phyloP scores from a whole-genome alignment of 805 yeast species.

The Nakazawaea siamensis region DNA sequence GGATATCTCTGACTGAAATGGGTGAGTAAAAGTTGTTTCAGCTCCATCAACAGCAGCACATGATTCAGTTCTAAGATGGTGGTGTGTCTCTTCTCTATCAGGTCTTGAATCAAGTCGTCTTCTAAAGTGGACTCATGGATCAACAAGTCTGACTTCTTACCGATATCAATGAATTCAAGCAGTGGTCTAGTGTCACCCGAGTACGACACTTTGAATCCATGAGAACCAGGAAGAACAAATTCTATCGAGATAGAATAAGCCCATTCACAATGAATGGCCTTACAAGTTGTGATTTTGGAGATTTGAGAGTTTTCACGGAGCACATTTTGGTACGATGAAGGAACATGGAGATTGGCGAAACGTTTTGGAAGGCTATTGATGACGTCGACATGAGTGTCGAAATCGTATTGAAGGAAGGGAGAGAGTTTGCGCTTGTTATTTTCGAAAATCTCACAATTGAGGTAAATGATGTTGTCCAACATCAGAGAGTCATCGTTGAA shows the following conservation, averaged over 20 bases:
- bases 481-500: conserved; percentile 33
- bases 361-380: conserved; percentile 14
- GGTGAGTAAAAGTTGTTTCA: conserved; percentile 64
- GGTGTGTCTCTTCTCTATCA: conserved; percentile 73
- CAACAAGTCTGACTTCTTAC: conserved; percentile 58
- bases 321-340: neutral
- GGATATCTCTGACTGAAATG: conserved; percentile 92
- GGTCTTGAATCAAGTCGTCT: conserved; percentile 69
- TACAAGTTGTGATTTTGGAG: conserved; percentile 43
- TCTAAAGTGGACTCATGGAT: conserved; percentile 94
- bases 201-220: conserved; percentile 63
- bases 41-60: conserved; percentile 64
- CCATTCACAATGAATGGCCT: conserved; percentile 80
- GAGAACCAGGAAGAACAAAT: conserved; percentile 10
- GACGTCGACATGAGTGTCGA: conserved; percentile 17
- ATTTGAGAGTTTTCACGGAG: conserved; percentile 29
- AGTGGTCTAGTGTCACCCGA: conserved; percentile 96
- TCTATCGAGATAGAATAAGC: conserved; percentile 62
- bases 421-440: neutral
- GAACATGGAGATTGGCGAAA: neutral
- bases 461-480: conserved; percentile 35
- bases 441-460: conserved; percentile 52
- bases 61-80: conserved; percentile 82
- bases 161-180: conserved; percentile 54
- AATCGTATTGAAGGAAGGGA: conserved; percentile 1